Base-by-base conservation (phyloP, 2,329 filamentous ascomycete genomes). In the Diaporthe destruens region DNA sequence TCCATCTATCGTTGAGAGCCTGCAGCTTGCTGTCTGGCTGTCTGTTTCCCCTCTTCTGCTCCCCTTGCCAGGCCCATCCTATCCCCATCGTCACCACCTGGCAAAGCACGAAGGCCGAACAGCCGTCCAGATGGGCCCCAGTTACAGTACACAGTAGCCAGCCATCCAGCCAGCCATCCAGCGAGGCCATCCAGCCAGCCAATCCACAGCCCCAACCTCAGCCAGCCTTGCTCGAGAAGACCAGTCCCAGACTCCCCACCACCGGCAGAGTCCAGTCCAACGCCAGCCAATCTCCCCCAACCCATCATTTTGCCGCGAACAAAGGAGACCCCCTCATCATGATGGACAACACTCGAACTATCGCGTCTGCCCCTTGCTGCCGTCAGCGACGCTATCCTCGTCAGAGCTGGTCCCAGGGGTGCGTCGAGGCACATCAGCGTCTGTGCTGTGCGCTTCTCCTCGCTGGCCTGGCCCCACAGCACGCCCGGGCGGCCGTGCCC, bases 401-500 rank as follows among this genome's bases (percentile, higher is more conserved):
- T 65, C 51, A 47, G 32, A 65, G 61, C 44, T 66, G 47, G 61
- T 14, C 32, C 61, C 53, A 65, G 61, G 47, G 47, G 61, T 39
- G 61, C 23, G 61, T 66, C 61, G 32, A 53, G 61, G 47, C 47
- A 66, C 61, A 53, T 32, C 61, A 39, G 53, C 29, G 61, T 66
- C 61, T 66, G 61, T 66, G 61, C 61, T 66, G 32, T 47, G 44
- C 44, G 61, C 44, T 49, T 49, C 44, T n/a, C 20, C 32, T 51
- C 36, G 39, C 12, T 42, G 39, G 39, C 39, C 61, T 65, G 61
- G 61, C 44, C 44, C 56, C 56, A 59, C 57, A 61, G 57, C 39
- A 39, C 57, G 14, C 39, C 39, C 16, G 16, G 39, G 39, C 39
- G 39, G 39, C 39, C 39, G 39, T 42, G 39, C 16, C 61, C 29